Evolutionary conservation across 371 early-diverging fungal species (phyloP), one percentile per base, ranked within the genome.

Genomic region (Umbelopsis sp.): DNA sequence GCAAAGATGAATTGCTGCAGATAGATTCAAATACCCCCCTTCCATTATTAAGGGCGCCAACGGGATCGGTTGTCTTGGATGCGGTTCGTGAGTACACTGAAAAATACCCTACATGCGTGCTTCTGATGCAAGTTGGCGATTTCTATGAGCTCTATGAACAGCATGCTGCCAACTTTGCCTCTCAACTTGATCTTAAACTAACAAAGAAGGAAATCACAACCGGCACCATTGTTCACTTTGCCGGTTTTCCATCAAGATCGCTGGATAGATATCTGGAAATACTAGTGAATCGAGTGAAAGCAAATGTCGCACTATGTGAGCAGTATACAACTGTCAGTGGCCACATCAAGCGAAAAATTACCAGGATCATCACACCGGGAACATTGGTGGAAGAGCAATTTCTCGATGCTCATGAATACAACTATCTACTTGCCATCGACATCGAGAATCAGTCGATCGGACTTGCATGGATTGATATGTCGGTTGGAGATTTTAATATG

Each of bases 131-230:
- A 72, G 96, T 97, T 12, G 98, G 98, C 20, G 92, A 92, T 63
- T 97, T 98, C 73, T 98, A 94, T 72, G 98, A 98, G 89, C 69
- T 92, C n/a, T 94, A 93, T 72, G 92, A 88, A 63, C 83, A 91
- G 16, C 93, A 94, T 74, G 94, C 94, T 1, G 81, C 82, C 25
- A 79, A 80, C 9, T 82, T 89, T 45, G 93, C 91, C 12, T 81
- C 87, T 10, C 71, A 91, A 14, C 73, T 94, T 29, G 92, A 89
- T 53, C 76, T 94, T 37, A 91, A 91, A 63, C 78, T 94, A 65
- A 87, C 83, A 6, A 76, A 75, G 45, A 88, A 86, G 66, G 64
- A 72, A 14, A 82, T 89, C 46, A 71, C 78, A 2, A n/a, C 73
- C 10, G 83, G 80, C 1, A 66, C 77, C 3, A 68, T 69, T 3